Percentiles rank a stretch among this genome's conserved stretches.
Evolutionary conservation across 75 land plant genomes (phyloP).

Genomic region (Cunninghamia lanceolata): DNA sequence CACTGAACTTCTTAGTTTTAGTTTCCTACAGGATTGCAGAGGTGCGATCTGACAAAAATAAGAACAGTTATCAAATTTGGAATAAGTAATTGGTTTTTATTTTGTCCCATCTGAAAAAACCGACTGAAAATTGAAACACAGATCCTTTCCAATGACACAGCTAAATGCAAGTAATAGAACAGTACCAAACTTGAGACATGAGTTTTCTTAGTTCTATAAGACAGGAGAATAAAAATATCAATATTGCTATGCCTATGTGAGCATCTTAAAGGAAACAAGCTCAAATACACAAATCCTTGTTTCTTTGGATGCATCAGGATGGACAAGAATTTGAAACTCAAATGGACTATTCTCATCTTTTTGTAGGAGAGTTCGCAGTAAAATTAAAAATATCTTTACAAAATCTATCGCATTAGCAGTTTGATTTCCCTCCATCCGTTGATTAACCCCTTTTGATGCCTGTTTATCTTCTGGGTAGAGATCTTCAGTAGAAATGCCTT

Average conservation of each 20-base stretch:
- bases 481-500: background rate
- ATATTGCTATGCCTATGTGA: background rate
- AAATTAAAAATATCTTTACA: background rate
- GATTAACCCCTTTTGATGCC: background rate
- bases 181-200: background rate
- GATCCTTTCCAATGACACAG: background rate
- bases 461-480: background rate
- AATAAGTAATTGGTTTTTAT: background rate
- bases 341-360: conserved; percentile 14
- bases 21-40: background rate
- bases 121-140: background rate
- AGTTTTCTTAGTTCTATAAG: background rate
- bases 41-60: background rate
- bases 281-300: conserved; percentile 6
- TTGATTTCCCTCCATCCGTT: background rate
- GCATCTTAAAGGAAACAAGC: conserved; percentile 7
- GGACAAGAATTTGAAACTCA: conserved; percentile 6
- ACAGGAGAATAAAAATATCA: background rate
- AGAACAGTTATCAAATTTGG: background rate
- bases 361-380: conserved; percentile 2
- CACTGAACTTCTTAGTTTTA: background rate
- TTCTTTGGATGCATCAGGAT: conserved; percentile 7
- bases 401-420: background rate
- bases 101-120: background rate
- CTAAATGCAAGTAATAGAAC: background rate